These are phyloP conservation scores for Protomyces gravidus DNA, from an alignment of 1,139 yeast species.

Conservation along the genomic window DNA sequence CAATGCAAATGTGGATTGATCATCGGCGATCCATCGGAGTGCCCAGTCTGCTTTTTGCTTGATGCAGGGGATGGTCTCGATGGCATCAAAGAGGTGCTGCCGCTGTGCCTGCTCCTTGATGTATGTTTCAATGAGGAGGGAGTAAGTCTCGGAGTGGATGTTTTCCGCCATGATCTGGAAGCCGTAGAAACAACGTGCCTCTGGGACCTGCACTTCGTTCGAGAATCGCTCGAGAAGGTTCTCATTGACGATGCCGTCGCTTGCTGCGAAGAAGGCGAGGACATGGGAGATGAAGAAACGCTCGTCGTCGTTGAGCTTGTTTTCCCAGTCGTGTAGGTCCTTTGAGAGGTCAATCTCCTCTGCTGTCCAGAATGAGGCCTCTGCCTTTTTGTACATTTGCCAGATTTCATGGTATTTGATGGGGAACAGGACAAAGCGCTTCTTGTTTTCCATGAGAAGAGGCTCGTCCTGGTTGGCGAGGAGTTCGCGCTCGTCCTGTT, in stretches of 20 bases:
- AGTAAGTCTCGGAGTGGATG: conserved; percentile 96
- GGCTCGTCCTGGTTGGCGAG: conserved; percentile 53
- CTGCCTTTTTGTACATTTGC: conserved; percentile 98
- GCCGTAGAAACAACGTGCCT: conserved; percentile 97
- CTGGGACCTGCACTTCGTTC: conserved; percentile 95
- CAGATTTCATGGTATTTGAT: conserved; percentile 96
- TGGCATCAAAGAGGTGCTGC: conserved; percentile 83
- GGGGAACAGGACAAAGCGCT: conserved; percentile 93
- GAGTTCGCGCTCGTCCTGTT: conserved; percentile 14
- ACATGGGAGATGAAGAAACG: conserved; percentile 85
- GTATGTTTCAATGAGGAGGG: conserved; percentile 86
- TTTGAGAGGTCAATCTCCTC: conserved; percentile 96
- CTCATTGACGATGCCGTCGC: conserved; percentile 96
- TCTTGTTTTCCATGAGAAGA: conserved; percentile 73
- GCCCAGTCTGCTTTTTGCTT: conserved; percentile 98
- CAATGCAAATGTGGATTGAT: conserved; percentile 84
- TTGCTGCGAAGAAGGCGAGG: conserved; percentile 92
- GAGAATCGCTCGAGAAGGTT: conserved; percentile 94
- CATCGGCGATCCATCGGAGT: conserved; percentile 86
- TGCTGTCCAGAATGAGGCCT: conserved; percentile 99
- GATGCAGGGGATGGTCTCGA: conserved; percentile 89
- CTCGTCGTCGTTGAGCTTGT: conserved; percentile 78
- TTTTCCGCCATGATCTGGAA: conserved; percentile 99
- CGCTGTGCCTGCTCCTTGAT: conserved; percentile 93
- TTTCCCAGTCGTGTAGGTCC: conserved; percentile 87